Conservation (phyloP, 192 early-diverging fungal genomes). For the Coemansia reversa region DNA sequence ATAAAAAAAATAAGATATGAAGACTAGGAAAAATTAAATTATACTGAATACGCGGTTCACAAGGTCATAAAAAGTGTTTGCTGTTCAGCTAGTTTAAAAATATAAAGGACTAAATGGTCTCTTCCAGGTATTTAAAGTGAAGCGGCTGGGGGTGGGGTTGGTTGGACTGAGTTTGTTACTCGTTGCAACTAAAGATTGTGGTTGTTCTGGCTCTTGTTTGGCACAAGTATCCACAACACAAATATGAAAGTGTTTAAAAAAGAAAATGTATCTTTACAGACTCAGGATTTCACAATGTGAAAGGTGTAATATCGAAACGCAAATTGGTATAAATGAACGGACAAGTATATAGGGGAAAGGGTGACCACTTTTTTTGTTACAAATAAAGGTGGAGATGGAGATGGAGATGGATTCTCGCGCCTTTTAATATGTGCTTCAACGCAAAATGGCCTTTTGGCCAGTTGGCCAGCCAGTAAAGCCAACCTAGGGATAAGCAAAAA, state of each 20-base stretch:
- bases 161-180: neutral
- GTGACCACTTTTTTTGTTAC: neutral
- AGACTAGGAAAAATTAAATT: neutral
- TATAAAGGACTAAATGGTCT: neutral
- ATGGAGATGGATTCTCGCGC: neutral
- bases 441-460: neutral
- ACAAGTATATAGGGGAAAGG: neutral
- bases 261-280: neutral
- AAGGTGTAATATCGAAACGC: neutral
- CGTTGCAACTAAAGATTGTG: neutral
- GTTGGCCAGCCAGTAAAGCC: neutral
- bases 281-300: neutral
- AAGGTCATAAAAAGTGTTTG: neutral
- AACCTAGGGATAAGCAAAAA: neutral
- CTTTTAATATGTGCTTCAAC: slow-evolving; percentile 1
- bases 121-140: neutral
- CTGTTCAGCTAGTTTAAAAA: neutral
- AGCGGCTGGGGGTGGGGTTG: neutral
- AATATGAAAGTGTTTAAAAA: neutral
- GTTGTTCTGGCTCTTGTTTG: neutral
- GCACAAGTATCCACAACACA: neutral
- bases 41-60: neutral
- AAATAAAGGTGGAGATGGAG: neutral
- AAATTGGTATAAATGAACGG: neutral
- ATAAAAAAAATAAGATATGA: neutral